Percentiles rank a stretch among this genome's conserved stretches.
Conservation (phyloP, 345 rosid genomes). For the Barbarea vulgaris region DNA sequence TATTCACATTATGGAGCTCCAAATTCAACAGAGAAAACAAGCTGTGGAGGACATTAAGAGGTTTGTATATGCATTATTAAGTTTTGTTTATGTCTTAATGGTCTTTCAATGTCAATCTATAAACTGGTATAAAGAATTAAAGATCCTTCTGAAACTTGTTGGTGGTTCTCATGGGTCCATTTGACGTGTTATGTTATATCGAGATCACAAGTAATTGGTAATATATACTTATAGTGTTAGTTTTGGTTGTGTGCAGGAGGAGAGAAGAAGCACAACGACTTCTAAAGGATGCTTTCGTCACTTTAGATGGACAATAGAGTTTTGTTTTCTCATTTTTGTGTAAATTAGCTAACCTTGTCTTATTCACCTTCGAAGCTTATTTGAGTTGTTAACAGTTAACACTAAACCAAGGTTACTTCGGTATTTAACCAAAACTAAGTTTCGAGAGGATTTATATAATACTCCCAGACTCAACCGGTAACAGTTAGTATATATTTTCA, state of each 20-base stretch:
- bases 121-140: not conserved
- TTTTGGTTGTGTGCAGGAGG: conserved; percentile 50
- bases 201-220: not conserved
- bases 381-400: not conserved
- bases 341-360: no score
- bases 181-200: not conserved
- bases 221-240: not conserved
- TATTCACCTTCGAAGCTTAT: conserved; percentile 2
- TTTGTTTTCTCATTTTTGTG: conserved; percentile 3
- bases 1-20: conserved; percentile 88
- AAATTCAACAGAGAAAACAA: conserved; percentile 81
- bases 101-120: not conserved
- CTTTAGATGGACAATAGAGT: conserved; percentile 57
- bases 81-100: not conserved
- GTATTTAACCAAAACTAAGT: not conserved
- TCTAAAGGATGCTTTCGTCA: conserved; percentile 72
- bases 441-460: not conserved
- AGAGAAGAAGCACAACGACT: conserved; percentile 82
- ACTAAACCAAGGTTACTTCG: not conserved
- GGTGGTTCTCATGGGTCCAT: not conserved
- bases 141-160: conserved; percentile 4
- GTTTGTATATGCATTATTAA: conserved; percentile 38
- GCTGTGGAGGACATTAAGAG: conserved; percentile 95
- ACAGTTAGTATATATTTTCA: not conserved
- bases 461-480: not conserved